Evolutionary conservation across 768 basidiomycete species (phyloP), one percentile per base, ranked within the genome.

Genomic region (Xerocomellus chrysenteron): DNA sequence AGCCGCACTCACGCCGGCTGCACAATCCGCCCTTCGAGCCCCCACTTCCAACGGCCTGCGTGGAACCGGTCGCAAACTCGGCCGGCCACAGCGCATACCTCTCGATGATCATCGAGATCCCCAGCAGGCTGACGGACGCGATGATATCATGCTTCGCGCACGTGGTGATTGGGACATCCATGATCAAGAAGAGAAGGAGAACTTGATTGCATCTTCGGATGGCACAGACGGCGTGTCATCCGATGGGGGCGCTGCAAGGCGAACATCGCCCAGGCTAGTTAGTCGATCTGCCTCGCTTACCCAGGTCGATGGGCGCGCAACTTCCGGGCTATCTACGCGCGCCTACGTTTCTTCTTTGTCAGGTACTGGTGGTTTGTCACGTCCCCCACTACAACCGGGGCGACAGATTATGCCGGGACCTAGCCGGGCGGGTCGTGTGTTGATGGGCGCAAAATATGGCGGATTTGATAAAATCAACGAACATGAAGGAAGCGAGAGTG

Each of bases 401-500:
- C 49, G 81, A 32, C 79, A 78, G 58, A 75, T 79, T 52, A 65
- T 74, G 40, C 74, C 80, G 2, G 78, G 78, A 24, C 73, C 77
- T 32, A 77, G 65, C 58, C 75, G 82, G 50, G 74, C 80, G 13
- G 81, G 78, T 12, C 76, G 82, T n/a, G 71, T 82, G 12, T 72
- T 81, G 67, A 81, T 82, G 71, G 69, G 61, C 40, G 46, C 60
- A 43, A 73, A 74, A 57, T 73, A 70, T 17, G 62, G 67, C 26
- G 71, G 74, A 30, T 74, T 81, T 47, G 82, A 83, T 60, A 78
- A 80, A 52, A 81, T 83, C 32, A 77, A 76, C 41, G 77, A 80
- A 61, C 54, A 68, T 7, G 80, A 81, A 47, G 65, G 65, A 14
- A 75, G 73, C 44, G 81, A 80, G 51, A 74, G 68, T 39, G 76